Evolutionary conservation across 2,329 filamentous ascomycete species (phyloP), one percentile per base, ranked within the genome.

Genomic region (Alternaria angustiovoidea): DNA sequence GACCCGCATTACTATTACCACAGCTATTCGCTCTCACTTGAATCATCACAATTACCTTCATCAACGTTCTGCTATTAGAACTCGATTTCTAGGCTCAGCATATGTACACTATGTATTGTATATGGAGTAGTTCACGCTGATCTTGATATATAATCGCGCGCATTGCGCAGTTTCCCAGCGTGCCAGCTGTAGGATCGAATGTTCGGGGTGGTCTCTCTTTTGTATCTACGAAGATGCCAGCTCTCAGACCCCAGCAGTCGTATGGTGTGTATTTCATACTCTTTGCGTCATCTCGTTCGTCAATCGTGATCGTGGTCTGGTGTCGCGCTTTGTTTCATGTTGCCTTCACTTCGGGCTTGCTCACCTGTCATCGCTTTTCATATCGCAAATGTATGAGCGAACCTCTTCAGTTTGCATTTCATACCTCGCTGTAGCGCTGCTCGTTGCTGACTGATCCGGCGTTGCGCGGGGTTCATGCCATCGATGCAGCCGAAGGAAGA

Each of bases 401-500:
- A 57, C 48, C 62, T 68, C 63, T 68, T 76, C 48, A 77, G 61
- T 52, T 64, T 72, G 9, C 70, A 69, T 46, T 69, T 73, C 61
- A 75, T 59, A 1, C 71, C 68, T 8, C 66, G 67, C 18, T 57
- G 63, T 22, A 65, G 57, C 36, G 58, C 66, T 9, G 70, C 68
- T 51, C 65, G 62, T 42, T 71, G 68, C 49, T 74, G 72, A 51
- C 69, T 72, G 38, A 68, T 62, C 41, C 72, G 68, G 51, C 74
- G 62, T 42, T 72, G 71, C 22, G 66, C 66, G 22, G 64, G 42
- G 38, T 66, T 72, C 69, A 76, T 73, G 4, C 73, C 75, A 49
- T 78, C 75, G 9, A 77, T 68, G 51, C 75, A 78, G 6, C 75
- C 75, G 41, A 78, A 78, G 4, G 75, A 77, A 11, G 75, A 77